A percentile compares a stretch with the other conserved stretches of the same genome.
phyloP scores from a whole-genome alignment of 768 basidiomycete genomes.

The Psilocybe subaeruginosa region DNA sequence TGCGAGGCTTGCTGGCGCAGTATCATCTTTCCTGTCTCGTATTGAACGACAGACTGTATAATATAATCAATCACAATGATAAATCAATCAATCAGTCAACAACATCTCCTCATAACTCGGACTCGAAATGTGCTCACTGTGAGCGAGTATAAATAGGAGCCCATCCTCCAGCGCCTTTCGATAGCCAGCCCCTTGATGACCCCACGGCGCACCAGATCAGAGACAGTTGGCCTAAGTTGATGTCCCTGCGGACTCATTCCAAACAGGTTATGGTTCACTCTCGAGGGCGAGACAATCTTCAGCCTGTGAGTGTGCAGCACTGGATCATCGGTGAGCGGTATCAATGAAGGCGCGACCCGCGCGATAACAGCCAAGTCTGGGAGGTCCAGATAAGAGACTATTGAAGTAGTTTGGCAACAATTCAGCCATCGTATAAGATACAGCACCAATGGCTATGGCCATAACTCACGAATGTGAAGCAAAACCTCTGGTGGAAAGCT shows the following conservation, averaged over 20 bases:
- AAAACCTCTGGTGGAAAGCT: conserved; percentile 58
- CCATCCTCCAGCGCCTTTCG: conserved; percentile 67
- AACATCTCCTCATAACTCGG: too few species aligned
- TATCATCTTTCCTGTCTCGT: conserved; percentile 58
- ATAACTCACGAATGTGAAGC: conserved; percentile 57
- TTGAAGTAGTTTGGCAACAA: neutral
- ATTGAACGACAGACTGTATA: conserved; percentile 64
- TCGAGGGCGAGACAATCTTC: conserved; percentile 65
- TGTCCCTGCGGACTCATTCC: conserved; percentile 57
- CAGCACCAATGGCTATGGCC: neutral
- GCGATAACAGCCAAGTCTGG: conserved; percentile 66
- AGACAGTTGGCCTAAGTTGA: conserved; percentile 63
- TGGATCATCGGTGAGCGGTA: conserved; percentile 59
- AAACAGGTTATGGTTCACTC: conserved; percentile 68
- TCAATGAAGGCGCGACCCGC: conserved; percentile 48
- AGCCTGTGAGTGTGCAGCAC: conserved; percentile 66
- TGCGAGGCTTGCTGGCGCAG: conserved; percentile 56
- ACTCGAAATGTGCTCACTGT: conserved; percentile 42
- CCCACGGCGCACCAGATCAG: conserved; percentile 69
- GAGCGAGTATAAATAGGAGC: conserved; percentile 65
- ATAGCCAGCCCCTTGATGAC: conserved; percentile 72
- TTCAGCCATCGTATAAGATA: neutral
- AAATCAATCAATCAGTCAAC: too few species aligned
- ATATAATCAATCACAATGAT: too few species aligned
- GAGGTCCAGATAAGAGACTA: conserved; percentile 74